Percentiles rank a stretch among this genome's conserved stretches.
phyloP scores from a whole-genome alignment of 2,329 filamentous ascomycete species.

The Phyllosticta paracitricarpa region DNA sequence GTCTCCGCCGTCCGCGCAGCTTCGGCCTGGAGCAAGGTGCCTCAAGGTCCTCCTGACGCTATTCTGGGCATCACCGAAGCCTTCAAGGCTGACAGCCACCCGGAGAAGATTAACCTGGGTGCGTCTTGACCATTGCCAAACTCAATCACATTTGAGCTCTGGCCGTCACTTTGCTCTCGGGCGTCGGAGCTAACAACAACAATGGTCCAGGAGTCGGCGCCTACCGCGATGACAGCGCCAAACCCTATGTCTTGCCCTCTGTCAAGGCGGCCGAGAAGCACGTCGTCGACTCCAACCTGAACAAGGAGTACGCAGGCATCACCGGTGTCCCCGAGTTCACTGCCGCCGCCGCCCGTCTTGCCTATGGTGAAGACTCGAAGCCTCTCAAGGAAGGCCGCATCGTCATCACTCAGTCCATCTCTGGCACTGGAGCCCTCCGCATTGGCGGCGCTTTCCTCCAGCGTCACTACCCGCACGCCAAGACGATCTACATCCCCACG shows the following conservation, averaged over 20 bases:
- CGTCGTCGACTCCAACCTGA: conserved; percentile 64
- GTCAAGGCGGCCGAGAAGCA: conserved; percentile 83
- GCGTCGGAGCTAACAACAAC: conserved; percentile 1
- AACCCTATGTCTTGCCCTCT: conserved; percentile 94
- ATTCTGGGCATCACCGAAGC: conserved; percentile 80
- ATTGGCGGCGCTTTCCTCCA: conserved; percentile 90
- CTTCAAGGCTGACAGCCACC: conserved; percentile 91
- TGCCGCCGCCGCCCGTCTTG: conserved; percentile 79
- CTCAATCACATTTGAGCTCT: not conserved
- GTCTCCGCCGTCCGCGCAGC: conserved; percentile 48
- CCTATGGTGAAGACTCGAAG: conserved; percentile 73
- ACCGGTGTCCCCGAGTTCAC: conserved; percentile 93
- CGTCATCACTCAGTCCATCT: conserved; percentile 95
- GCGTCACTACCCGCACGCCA: conserved; percentile 81
- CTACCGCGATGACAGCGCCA: conserved; percentile 96
- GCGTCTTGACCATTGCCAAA: conserved; percentile 21
- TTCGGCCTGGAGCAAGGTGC: conserved; percentile 84
- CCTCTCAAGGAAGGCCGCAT: conserved; percentile 66
- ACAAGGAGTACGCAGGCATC: conserved; percentile 98
- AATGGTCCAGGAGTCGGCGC: conserved; percentile 69
- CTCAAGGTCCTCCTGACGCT: conserved; percentile 69
- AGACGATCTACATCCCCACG: conserved; percentile 93
- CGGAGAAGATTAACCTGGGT: conserved; percentile 97
- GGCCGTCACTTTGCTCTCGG: not conserved
- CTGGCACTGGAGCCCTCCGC: conserved; percentile 88